Percentiles rank a stretch among this genome's conserved stretches.
Conservation (phyloP, 148 eudicot genomes). For the Nyssa sinensis region DNA sequence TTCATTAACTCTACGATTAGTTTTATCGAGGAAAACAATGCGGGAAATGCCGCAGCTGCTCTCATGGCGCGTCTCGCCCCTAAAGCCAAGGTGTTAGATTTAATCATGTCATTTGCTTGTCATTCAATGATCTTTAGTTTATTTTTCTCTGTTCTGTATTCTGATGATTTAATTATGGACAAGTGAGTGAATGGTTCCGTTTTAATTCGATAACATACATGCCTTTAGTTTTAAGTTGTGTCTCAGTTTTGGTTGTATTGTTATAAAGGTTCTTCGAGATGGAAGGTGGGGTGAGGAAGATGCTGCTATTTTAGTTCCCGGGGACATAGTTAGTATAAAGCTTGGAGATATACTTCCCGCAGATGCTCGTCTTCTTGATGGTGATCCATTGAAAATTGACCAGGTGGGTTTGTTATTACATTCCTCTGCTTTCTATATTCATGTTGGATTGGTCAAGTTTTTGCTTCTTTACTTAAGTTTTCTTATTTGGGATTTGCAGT, state of each 20-base stretch:
- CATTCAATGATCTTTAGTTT: not conserved
- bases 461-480: conserved; percentile 9
- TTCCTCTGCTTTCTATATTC: not conserved
- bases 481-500: conserved; percentile 48
- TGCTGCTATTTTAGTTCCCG: conserved; percentile 85
- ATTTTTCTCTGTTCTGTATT: not conserved
- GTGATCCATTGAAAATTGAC: conserved; percentile 96
- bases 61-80: conserved; percentile 99
- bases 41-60: conserved; percentile 99
- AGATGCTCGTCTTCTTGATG: conserved; percentile 95
- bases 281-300: conserved; percentile 97
- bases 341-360: conserved; percentile 97
- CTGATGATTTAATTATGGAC: not conserved
- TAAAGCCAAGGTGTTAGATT: conserved; percentile 75
- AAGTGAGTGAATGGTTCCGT: not conserved
- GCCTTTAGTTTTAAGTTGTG: not conserved
- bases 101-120: not conserved
- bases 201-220: not conserved
- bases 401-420: conserved; percentile 45
- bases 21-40: conserved; percentile 97
- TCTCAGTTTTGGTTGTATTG: not conserved
- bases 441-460: not conserved
- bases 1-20: conserved; percentile 95
- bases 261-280: conserved; percentile 70
- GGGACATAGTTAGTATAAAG: conserved; percentile 85